A percentile compares a stretch with the other conserved stretches of the same genome.
Evolutionary conservation across 2,329 filamentous ascomycete species (phyloP).

Genomic region (Verticillium klebahnii): DNA sequence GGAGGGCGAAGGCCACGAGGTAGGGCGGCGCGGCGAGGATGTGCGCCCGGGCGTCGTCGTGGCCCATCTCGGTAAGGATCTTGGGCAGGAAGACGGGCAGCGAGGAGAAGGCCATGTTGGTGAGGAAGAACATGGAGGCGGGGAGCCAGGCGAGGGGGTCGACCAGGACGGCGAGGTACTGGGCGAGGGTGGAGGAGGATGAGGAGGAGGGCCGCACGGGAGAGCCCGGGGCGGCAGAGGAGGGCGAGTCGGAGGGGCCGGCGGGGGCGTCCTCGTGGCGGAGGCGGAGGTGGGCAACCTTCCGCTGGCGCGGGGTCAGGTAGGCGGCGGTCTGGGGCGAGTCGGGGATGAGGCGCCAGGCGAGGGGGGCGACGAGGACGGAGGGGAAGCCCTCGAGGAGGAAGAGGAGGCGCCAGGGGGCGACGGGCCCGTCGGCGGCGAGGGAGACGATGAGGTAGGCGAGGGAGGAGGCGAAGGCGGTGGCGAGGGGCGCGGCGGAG

Average conservation of each 20-base stretch:
- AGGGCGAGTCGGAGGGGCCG: conserved; percentile 1
- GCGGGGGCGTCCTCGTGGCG: conserved; percentile 37
- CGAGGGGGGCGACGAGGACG: conserved; percentile 66
- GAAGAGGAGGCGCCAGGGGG: conserved; percentile 82
- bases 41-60: conserved; percentile 63
- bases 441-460: conserved; percentile 74
- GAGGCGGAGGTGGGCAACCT: conserved; percentile 67
- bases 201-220: not conserved
- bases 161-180: conserved; percentile 42
- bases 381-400: conserved; percentile 82
- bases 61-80: conserved; percentile 73
- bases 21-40: conserved; percentile 79
- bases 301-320: conserved; percentile 58
- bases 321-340: conserved; percentile 62
- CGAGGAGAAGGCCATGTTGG: conserved; percentile 83
- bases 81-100: conserved; percentile 85
- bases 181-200: not conserved
- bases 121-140: conserved; percentile 74
- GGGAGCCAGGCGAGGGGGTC: conserved; percentile 73
- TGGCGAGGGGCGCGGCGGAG: conserved; percentile 74
- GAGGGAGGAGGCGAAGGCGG: conserved; percentile 73
- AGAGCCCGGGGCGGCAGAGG: no score
- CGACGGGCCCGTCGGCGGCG: conserved; percentile 61
- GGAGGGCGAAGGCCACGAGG: conserved; percentile 66
- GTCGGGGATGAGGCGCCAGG: conserved; percentile 75